Conservation (phyloP, 768 basidiomycete species). For the Exsudoporus frostii region DNA sequence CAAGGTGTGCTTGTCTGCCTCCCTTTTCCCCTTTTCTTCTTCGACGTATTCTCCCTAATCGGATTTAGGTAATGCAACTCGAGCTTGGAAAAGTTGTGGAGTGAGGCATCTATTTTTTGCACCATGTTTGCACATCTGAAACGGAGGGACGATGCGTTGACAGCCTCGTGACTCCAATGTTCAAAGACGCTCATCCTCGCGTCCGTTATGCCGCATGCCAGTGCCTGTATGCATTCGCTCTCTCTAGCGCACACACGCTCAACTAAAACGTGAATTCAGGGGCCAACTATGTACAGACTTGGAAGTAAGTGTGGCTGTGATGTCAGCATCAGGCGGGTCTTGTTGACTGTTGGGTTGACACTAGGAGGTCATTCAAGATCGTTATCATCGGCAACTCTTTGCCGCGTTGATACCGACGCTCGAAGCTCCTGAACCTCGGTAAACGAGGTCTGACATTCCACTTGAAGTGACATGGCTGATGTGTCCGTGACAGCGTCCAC, state of each 20-base stretch:
- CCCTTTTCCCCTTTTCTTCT: neutral
- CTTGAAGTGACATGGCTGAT: neutral
- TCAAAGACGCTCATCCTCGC: conserved; percentile 73
- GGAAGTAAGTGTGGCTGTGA: conserved; percentile 48
- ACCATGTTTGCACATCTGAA: neutral
- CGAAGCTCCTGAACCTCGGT: conserved; percentile 74
- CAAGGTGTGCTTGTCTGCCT: conserved; percentile 40
- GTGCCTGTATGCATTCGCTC: conserved; percentile 56
- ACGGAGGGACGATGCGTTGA: neutral
- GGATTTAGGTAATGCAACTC: conserved; percentile 65
- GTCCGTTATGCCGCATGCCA: conserved; percentile 80
- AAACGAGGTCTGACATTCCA: conserved; percentile 6
- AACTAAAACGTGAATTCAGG: conserved; percentile 34
- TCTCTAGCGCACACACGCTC: neutral
- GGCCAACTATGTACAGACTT: conserved; percentile 89
- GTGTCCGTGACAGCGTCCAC: conserved; percentile 56
- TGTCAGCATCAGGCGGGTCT: neutral
- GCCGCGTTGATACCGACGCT: conserved; percentile 67
- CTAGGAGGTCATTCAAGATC: conserved; percentile 73
- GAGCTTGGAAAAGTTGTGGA: conserved; percentile 80
- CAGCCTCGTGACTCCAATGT: conserved; percentile 75
- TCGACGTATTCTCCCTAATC: neutral
- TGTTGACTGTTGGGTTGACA: neutral
- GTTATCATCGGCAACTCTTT: conserved; percentile 67
- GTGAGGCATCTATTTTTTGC: conserved; percentile 41